Base-by-base conservation (phyloP, 139 green algal genomes). In the Chlorella sp. region DNA sequence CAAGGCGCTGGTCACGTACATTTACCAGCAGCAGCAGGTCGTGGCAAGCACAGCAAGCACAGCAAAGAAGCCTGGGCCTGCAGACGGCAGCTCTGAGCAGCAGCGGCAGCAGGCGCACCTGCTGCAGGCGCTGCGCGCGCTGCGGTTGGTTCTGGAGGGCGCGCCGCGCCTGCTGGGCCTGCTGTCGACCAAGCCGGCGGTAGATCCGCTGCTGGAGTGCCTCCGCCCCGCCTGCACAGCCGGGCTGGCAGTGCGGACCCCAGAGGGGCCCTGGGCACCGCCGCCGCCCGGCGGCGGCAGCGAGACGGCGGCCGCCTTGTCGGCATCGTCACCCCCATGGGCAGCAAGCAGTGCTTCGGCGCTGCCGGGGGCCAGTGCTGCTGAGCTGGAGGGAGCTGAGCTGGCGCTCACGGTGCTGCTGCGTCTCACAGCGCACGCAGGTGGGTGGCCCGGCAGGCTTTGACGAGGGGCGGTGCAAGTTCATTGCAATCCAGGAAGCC, bases 171-270 rank as follows among this genome's bases (percentile, higher is more conserved):
- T 98, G 83, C 87, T 96, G 74, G 94, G 91, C 16, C 80, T 98
- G 78, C 81, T 98, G 80, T 88, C 93, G 21, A 93, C 90, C 13
- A 80, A 82, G 0, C 86, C 91, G 18, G 92, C 95, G 0, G 65
- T 98, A 17, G 89, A 92, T 17, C 95, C 95, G 0, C 79, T 98
- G n/a, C 84, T 95, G 20, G 88, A 89, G 18, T 93, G 89, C 78
- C 86, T 98, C 47, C 86, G 74, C 12, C 56, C 74, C 34, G 74
- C 56, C 5, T 70, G 55, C 13, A 38, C 26, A 2, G 78, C 78
- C 26, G 63, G 69, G n/a, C 57, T 30, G 57, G 71, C 28, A 32
- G 79, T 62, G 13, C 47, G 2, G 60, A 51, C 44, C 9, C 44
- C 44, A 51, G 44, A 51, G 44, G 44, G 44, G 7, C 44, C 79